Conservation (phyloP, 306 rosid species). For the Luffa acutangula region DNA sequence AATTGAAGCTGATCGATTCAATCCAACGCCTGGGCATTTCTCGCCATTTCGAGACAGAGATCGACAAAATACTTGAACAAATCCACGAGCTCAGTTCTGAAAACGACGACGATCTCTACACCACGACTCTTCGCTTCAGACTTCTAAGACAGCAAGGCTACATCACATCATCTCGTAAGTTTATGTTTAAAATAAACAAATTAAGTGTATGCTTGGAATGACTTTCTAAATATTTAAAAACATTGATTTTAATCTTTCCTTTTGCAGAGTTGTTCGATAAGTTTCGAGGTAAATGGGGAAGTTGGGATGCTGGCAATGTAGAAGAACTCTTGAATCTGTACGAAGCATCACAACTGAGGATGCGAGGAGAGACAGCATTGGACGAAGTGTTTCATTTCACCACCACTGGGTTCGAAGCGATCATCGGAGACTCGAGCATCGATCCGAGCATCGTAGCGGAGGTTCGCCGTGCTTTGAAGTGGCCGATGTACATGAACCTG, state of each 20-base stretch:
- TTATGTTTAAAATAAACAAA: too few relatives aligned
- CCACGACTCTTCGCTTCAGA: conserved; percentile 29
- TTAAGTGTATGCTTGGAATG: too few relatives aligned
- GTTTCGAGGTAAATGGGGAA: conserved; percentile 21
- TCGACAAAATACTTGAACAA: background rate
- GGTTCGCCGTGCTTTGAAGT: conserved; percentile 9
- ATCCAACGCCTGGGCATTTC: conserved; percentile 26
- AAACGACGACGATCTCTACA: background rate
- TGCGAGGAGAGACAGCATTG: conserved; percentile 33
- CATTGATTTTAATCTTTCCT: too few relatives aligned
- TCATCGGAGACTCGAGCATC: background rate
- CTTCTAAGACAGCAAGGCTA: conserved; percentile 36
- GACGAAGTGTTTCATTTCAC: conserved; percentile 32
- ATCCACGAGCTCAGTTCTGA: background rate
- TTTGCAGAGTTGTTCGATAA: conserved; percentile 24
- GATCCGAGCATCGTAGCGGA: background rate
- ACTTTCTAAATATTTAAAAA: too few relatives aligned
- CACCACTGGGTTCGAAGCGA: conserved; percentile 1
- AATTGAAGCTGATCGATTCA: conserved; percentile 21
- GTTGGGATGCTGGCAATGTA: conserved; percentile 9
- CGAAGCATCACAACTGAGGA: conserved; percentile 30
- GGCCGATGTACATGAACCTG: conserved; percentile 20
- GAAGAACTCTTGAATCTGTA: conserved; percentile 35
- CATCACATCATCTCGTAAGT: conserved; percentile 22
- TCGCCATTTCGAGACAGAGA: conserved; percentile 34